phyloP scores from a whole-genome alignment of 345 rosid species.

The Dipteronia dyeriana region DNA sequence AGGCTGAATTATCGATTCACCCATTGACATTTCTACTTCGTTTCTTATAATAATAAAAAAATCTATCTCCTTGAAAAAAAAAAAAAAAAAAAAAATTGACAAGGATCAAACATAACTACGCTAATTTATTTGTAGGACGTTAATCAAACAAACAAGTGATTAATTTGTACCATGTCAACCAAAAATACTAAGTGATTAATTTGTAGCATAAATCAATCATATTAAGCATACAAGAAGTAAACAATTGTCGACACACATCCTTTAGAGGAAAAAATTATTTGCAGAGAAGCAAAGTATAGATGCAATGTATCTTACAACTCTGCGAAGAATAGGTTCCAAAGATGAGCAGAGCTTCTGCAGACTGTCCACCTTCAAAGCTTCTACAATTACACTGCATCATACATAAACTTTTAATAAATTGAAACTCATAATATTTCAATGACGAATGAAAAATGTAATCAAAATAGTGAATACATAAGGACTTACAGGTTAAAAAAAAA shows the following conservation, averaged over 20 bases:
- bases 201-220: no score
- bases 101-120: not conserved
- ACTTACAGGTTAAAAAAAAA: not conserved
- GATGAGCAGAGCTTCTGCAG: conserved; percentile 97
- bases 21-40: no score
- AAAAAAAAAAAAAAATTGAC: not conserved
- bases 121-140: not conserved
- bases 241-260: not conserved
- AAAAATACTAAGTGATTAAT: no score
- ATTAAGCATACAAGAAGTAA: not conserved
- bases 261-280: not conserved
- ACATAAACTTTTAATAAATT: not conserved
- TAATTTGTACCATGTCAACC: no score
- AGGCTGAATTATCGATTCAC: not conserved
- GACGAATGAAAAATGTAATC: not conserved
- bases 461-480: not conserved
- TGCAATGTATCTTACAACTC: conserved; percentile 71
- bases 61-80: not conserved
- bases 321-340: conserved; percentile 93
- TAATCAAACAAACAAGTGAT: not conserved
- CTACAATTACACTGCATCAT: conserved; percentile 79
- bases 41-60: not conserved
- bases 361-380: conserved; percentile 96
- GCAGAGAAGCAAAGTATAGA: conserved; percentile 2
- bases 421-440: conserved; percentile 1